Percentiles rank a stretch among this genome's conserved stretches.
These are phyloP conservation scores for Pseudogymnoascus sp. DNA, from an alignment of 2,329 filamentous ascomycete genomes.

Conservation along the genomic window DNA sequence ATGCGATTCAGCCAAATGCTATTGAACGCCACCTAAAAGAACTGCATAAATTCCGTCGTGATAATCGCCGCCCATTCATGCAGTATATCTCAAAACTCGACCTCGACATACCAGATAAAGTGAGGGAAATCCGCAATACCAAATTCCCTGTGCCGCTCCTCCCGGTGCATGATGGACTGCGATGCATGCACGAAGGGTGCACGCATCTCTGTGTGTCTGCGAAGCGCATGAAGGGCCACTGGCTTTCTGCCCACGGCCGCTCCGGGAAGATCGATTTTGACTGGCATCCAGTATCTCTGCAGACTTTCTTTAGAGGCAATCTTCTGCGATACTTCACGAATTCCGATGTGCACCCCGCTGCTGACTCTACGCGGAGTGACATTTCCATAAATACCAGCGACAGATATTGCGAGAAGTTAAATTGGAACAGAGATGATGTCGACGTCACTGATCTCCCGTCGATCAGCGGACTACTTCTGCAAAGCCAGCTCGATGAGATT, in stretches of 20 bases:
- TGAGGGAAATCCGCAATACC: slow-evolving; percentile 15
- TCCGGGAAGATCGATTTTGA: slow-evolving; percentile 14
- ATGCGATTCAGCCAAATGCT: slow-evolving; percentile 22
- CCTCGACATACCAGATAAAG: slow-evolving; percentile 20
- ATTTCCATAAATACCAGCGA: neutral
- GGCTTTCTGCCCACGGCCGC: slow-evolving; percentile 21
- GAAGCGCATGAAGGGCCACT: slow-evolving; percentile 31
- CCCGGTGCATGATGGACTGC: slow-evolving; percentile 23
- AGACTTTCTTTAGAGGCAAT: slow-evolving; percentile 28
- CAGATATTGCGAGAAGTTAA: neutral
- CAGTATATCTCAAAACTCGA: slow-evolving; percentile 18
- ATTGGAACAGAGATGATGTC: neutral
- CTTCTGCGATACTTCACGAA: slow-evolving; percentile 24
- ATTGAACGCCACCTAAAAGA: slow-evolving; percentile 23
- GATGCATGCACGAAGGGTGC: slow-evolving; percentile 22
- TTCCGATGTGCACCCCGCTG: neutral
- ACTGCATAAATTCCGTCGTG: slow-evolving; percentile 19
- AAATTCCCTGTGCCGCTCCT: slow-evolving; percentile 26
- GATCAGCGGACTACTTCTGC: neutral
- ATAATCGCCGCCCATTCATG: slow-evolving; percentile 17
- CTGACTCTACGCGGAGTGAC: neutral
- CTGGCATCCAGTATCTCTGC: slow-evolving; percentile 21
- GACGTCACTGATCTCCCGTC: neutral
- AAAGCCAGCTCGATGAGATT: slow-evolving; percentile 9
- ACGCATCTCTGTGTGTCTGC: slow-evolving; percentile 25